Evolutionary conservation across 352 stramenopile species (phyloP).

Genomic region (Globisporangium acanthophoron): DNA sequence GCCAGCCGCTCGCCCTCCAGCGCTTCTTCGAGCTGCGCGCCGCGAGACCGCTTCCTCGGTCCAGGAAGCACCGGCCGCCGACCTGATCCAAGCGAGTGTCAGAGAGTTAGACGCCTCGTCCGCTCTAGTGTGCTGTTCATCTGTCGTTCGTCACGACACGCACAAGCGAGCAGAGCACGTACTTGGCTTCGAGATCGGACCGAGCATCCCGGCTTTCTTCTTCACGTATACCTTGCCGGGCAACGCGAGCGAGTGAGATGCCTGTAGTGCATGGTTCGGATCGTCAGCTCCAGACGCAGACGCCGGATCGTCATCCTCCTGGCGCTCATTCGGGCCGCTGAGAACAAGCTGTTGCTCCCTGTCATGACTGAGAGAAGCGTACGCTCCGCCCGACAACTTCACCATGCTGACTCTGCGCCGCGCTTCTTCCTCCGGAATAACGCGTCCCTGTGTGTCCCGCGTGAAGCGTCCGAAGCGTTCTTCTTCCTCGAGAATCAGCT

Average conservation of each 20-base stretch:
- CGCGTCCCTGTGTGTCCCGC: constrained; percentile 55
- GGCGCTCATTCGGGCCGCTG: constrained; percentile 2
- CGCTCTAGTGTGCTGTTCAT: neutral
- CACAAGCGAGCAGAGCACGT: constrained; percentile 3
- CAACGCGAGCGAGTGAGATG: constrained; percentile 8
- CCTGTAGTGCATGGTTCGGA: constrained; percentile 1
- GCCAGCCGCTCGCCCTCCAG: constrained; percentile 41
- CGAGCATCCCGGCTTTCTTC: constrained; percentile 65
- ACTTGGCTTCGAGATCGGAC: constrained; percentile 59
- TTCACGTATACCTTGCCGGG: constrained; percentile 39
- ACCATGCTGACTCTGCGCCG: constrained; percentile 49
- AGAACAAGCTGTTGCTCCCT: neutral
- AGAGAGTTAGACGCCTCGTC: neutral
- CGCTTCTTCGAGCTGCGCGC: constrained; percentile 63
- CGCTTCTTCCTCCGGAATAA: constrained; percentile 65
- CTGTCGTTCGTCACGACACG: neutral
- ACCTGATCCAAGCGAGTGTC: constrained; percentile 9
- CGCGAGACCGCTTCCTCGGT: constrained; percentile 49
- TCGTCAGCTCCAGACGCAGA: neutral
- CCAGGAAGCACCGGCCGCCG: constrained; percentile 21
- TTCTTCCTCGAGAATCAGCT: constrained; percentile 71
- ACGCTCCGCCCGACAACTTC: constrained; percentile 44
- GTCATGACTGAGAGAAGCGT: constrained; percentile 12
- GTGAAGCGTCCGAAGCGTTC: constrained; percentile 49
- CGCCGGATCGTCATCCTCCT: neutral